These are phyloP conservation scores for Corniculantispora saksenae DNA, from an alignment of 2,329 filamentous ascomycete genomes.

Conservation along the genomic window DNA sequence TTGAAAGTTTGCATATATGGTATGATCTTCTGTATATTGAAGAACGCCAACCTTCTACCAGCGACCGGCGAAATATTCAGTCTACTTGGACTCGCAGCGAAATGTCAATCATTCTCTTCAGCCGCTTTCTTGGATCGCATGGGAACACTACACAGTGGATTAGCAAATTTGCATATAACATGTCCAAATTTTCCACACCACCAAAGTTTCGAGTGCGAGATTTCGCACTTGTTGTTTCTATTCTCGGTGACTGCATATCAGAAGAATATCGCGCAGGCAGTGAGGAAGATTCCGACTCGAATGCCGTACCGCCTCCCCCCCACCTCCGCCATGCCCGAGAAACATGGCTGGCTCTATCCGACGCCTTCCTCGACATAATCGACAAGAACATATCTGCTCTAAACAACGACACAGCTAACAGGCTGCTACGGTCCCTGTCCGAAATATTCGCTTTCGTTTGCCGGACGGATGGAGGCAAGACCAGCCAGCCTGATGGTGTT, in stretches of 20 bases:
- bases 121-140: background rate
- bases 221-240: background rate
- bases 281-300: background rate
- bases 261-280: background rate
- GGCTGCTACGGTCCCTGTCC: conserved; percentile 43
- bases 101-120: background rate
- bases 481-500: background rate
- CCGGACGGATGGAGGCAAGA: conserved; percentile 30
- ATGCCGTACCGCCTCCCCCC: too few species aligned
- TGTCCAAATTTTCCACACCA: background rate
- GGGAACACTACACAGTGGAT: conserved; percentile 10
- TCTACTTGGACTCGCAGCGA: background rate
- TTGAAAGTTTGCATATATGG: conserved; percentile 5
- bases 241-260: background rate
- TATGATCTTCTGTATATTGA: background rate
- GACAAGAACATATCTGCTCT: conserved; percentile 59
- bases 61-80: background rate
- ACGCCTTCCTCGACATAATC: conserved; percentile 35
- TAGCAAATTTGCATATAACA: background rate
- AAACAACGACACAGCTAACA: conserved; percentile 44
- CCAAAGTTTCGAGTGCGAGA: background rate
- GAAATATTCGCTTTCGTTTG: conserved; percentile 39
- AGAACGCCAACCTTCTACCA: background rate
- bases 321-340: background rate
- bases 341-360: conserved; percentile 2